Evolutionary conservation across 345 rosid species (phyloP).

Genomic region (Bretschneidera sinensis): DNA sequence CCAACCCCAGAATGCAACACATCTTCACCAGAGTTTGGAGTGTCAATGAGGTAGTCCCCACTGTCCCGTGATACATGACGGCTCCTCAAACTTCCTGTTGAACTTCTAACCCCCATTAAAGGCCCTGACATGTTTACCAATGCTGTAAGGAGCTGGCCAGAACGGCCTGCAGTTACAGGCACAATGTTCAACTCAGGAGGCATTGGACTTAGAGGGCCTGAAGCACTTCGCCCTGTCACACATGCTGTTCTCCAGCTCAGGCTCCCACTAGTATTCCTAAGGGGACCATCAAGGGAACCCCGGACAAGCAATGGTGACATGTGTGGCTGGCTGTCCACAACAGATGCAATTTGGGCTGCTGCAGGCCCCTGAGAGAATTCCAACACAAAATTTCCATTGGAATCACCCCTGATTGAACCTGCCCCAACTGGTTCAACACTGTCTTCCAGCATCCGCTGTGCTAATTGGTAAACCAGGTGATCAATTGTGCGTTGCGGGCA

Average conservation of each 20-base stretch:
- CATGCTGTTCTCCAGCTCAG: slow-evolving; percentile 94
- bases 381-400: slow-evolving; percentile 67
- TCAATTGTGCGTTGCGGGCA: slow-evolving; percentile 97
- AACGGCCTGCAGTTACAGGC: slow-evolving; percentile 81
- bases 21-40: slow-evolving; percentile 93
- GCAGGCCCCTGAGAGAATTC: slow-evolving; percentile 98
- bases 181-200: slow-evolving; percentile 82
- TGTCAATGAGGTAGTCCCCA: slow-evolving; percentile 92
- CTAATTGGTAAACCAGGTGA: slow-evolving; percentile 91
- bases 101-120: slow-evolving; percentile 84
- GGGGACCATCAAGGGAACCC: slow-evolving; percentile 94
- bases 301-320: slow-evolving; percentile 97
- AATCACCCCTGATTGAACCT: slow-evolving; percentile 53
- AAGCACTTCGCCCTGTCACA: slow-evolving; percentile 79
- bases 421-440: slow-evolving; percentile 67
- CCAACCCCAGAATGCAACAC: slow-evolving; percentile 67
- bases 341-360: slow-evolving; percentile 60
- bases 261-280: slow-evolving; percentile 88
- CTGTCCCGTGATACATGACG: slow-evolving; percentile 96
- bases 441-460: slow-evolving; percentile 94
- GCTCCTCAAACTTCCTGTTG: slow-evolving; percentile 93
- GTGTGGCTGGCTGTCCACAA: slow-evolving; percentile 80
- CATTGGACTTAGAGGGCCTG: slow-evolving; percentile 91
- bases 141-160: slow-evolving; percentile 88
- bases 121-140: slow-evolving; percentile 97